phyloP scores from a whole-genome alignment of 2,329 filamentous ascomycete species.

The Elsinoe batatas region DNA sequence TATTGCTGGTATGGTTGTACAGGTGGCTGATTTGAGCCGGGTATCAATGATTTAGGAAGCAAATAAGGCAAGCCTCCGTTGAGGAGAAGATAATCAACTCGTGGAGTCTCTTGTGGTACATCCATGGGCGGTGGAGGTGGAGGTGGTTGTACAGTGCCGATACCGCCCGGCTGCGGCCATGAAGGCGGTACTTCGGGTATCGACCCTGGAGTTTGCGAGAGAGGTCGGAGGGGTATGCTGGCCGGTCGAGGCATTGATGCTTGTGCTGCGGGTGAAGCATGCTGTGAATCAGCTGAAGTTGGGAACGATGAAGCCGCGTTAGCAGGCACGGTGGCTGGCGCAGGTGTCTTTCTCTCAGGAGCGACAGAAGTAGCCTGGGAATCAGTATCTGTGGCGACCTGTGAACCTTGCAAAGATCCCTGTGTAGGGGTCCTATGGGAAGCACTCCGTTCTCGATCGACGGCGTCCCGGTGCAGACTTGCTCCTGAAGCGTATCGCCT shows the following conservation, averaged over 20 bases:
- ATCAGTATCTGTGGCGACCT: slow-evolving; percentile 33
- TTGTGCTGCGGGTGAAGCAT: neutral
- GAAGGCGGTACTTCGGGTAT: slow-evolving; percentile 21
- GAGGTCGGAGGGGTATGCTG: neutral
- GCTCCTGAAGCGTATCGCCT: slow-evolving; percentile 9
- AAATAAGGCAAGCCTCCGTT: slow-evolving; percentile 69
- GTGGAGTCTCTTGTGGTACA: slow-evolving; percentile 56
- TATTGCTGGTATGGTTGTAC: slow-evolving; percentile 48
- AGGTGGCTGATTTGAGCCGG: slow-evolving; percentile 46
- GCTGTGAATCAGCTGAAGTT: neutral
- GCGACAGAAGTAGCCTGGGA: slow-evolving; percentile 38
- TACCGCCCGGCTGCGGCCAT: slow-evolving; percentile 28
- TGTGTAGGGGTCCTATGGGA: slow-evolving; percentile 18
- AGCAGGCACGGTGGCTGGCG: slow-evolving; percentile 29
- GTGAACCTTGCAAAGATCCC: slow-evolving; percentile 30
- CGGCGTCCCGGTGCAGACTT: slow-evolving; percentile 1
- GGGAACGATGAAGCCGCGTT: slow-evolving; percentile 32
- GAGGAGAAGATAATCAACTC: slow-evolving; percentile 85
- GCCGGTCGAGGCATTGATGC: slow-evolving; percentile 18
- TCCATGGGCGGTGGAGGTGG: slow-evolving; percentile 66
- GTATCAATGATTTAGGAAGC: slow-evolving; percentile 64
- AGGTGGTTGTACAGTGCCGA: slow-evolving; percentile 47
- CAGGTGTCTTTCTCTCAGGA: slow-evolving; percentile 30
- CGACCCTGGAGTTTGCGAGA: slow-evolving; percentile 15
- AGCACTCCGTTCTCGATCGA: slow-evolving; percentile 6